Evolutionary conservation across 1,284 basidiomycete genomes (phyloP).

Genomic region (Ganoderma meredithae): DNA sequence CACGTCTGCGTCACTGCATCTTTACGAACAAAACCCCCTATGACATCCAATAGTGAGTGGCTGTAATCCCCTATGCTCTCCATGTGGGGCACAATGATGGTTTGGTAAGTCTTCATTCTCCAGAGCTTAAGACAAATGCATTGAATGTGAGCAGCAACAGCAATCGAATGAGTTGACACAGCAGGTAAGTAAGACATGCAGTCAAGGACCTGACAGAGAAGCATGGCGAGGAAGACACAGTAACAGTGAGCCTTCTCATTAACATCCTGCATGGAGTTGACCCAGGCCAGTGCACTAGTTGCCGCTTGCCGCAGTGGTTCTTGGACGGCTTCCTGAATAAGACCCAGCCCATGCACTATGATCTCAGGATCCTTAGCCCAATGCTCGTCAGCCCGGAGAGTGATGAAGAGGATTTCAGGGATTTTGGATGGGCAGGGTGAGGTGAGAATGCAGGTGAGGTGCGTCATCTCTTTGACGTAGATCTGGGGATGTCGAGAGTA

Average conservation of each 20-base stretch:
- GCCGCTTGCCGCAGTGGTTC: neutral
- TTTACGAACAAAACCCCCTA: no score
- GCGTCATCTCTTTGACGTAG: neutral
- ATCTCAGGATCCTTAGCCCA: slow-evolving; percentile 4
- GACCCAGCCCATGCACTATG: neutral
- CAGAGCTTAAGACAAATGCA: slow-evolving; percentile 3
- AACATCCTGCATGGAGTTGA: neutral
- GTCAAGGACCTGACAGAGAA: slow-evolving; percentile 6
- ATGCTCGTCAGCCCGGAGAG: neutral
- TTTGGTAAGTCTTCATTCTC: slow-evolving; percentile 7
- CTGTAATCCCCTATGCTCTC: neutral
- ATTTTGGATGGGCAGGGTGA: neutral
- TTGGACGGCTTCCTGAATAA: neutral
- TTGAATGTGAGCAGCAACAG: slow-evolving; percentile 16
- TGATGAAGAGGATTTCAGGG: neutral
- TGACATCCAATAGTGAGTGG: no score
- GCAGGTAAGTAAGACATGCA: neutral
- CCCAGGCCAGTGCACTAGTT: neutral
- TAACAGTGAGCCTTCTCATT: neutral
- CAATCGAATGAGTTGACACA: neutral
- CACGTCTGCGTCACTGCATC: no score
- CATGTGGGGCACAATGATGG: neutral
- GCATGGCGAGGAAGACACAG: neutral
- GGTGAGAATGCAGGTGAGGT: slow-evolving; percentile 5
- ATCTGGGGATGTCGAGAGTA: slow-evolving; percentile 8